Conservation (phyloP, 2,329 filamentous ascomycete species). For the Sphaerulina vaccinii region DNA sequence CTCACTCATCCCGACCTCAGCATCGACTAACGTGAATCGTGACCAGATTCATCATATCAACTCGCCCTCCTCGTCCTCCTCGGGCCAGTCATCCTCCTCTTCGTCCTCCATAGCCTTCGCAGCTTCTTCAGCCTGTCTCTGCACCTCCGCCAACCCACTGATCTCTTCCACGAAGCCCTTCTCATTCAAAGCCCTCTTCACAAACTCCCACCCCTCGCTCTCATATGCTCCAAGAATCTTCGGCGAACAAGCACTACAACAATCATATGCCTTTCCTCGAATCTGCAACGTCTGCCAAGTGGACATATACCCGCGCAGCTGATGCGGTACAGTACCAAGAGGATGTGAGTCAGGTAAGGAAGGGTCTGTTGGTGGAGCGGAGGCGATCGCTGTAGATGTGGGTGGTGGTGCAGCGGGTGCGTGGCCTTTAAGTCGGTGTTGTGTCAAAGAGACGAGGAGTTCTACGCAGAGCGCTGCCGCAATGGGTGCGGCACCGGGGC, state of each 20-base stretch:
- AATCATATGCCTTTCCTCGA: slow-evolving; percentile 71
- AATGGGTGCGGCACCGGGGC: slow-evolving; percentile 87
- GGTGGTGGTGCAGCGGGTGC: slow-evolving; percentile 39
- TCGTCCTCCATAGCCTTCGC: slow-evolving; percentile 60
- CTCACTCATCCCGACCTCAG: no score
- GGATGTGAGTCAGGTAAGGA: slow-evolving; percentile 48
- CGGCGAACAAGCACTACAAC: slow-evolving; percentile 76
- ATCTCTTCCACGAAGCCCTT: slow-evolving; percentile 77
- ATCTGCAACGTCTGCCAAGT: slow-evolving; percentile 73
- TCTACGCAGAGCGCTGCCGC: slow-evolving; percentile 90
- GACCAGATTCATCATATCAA: slow-evolving; percentile 15
- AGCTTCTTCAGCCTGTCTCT: slow-evolving; percentile 49
- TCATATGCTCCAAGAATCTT: slow-evolving; percentile 68
- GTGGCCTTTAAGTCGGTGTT: slow-evolving; percentile 55
- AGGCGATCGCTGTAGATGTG: slow-evolving; percentile 28
- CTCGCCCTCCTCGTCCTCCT: slow-evolving; percentile 54
- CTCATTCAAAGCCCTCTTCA: slow-evolving; percentile 70
- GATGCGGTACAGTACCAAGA: slow-evolving; percentile 71
- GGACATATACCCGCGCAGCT: slow-evolving; percentile 73
- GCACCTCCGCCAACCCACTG: slow-evolving; percentile 69
- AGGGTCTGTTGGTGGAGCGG: slow-evolving; percentile 37
- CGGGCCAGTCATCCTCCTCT: slow-evolving; percentile 57
- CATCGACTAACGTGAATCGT: no score
- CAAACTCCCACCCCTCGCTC: slow-evolving; percentile 70
- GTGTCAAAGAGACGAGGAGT: slow-evolving; percentile 79